Evolutionary conservation across 2,329 filamentous ascomycete genomes (phyloP), one percentile per base, ranked within the genome.

Genomic region (Dendrostoma leiphaemia): DNA sequence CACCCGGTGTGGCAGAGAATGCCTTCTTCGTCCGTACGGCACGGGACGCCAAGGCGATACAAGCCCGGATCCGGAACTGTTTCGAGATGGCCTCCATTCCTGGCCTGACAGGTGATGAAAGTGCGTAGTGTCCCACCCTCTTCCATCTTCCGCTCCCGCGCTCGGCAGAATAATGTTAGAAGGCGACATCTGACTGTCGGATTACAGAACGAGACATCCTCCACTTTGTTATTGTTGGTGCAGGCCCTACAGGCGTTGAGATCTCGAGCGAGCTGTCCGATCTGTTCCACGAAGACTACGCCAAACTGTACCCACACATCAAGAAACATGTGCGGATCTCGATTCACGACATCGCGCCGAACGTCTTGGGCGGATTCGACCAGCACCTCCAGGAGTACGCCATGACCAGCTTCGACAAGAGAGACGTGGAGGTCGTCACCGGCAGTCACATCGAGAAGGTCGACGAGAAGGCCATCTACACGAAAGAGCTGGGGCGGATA

Each of bases 181-280:
- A n/a, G n/a, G n/a, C n/a, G n/a, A n/a, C n/a, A n/a, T n/a, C n/a
- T n/a, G n/a, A n/a, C n/a, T n/a, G n/a, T n/a, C n/a, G n/a, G n/a
- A n/a, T n/a, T 35, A 2, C 15, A 53, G 54, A 53, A 2, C 54
- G 54, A 8, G 38, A 46, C 8, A 56, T 56, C 8, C 35, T 53
- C 23, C 54, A 56, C 19, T 56, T 56, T 8, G 54, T 56, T 8
- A 56, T 56, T 19, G 54, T 56, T 4, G 54, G 54, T n/a, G 54
- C 54, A 4, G 49, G 49, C 3, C 54, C 54, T 6, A 56, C 54
- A 2, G 49, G 54, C 12, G 49, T 56, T 8, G 49, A 53, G 10
- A 56, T 56, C 4, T 53, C 54, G 10, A 56, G 49, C 23, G 54
- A 56, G 10, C n/a, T 56, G 9, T 56, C 54, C 6, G 49, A 56